A percentile compares a stretch with the other conserved stretches of the same genome.
These are phyloP conservation scores for Trichocomaceae sp. DNA, from an alignment of 2,329 filamentous ascomycete species.

Conservation along the genomic window DNA sequence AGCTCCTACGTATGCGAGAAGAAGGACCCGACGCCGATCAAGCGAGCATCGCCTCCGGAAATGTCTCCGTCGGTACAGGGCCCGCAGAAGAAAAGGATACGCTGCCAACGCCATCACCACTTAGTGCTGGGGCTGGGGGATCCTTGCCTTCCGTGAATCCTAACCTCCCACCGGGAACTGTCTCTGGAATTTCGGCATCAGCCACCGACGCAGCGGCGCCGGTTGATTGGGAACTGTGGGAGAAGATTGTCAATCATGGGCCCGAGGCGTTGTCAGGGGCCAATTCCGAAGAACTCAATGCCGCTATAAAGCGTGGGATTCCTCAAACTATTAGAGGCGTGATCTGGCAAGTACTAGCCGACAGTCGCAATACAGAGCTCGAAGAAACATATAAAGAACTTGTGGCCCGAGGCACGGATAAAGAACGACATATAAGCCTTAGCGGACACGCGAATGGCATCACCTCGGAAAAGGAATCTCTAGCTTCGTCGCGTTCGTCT, in stretches of 20 bases:
- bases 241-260: conserved; percentile 89
- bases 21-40: conserved; percentile 59
- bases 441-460: conserved; percentile 48
- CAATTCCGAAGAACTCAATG: conserved; percentile 82
- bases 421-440: conserved; percentile 58
- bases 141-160: conserved; percentile 56
- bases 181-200: conserved; percentile 68
- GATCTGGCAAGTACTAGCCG: conserved; percentile 94
- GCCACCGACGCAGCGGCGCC: conserved; percentile 57
- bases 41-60: conserved; percentile 43
- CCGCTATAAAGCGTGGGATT: conserved; percentile 86
- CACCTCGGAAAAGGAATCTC: conserved; percentile 55
- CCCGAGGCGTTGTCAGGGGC: conserved; percentile 80
- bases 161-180: conserved; percentile 74
- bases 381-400: conserved; percentile 83
- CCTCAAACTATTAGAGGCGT: conserved; percentile 94
- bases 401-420: conserved; percentile 70
- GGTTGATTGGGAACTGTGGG: conserved; percentile 99
- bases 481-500: conserved; percentile 75
- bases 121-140: conserved; percentile 19
- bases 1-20: conserved; percentile 66
- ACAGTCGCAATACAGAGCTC: conserved; percentile 88
- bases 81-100: conserved; percentile 43
- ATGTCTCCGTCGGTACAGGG: conserved; percentile 36
- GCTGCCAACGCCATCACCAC: conserved; percentile 22